These are phyloP conservation scores for Puccinia coronata DNA, from an alignment of 1,284 basidiomycete genomes.

Conservation along the genomic window DNA sequence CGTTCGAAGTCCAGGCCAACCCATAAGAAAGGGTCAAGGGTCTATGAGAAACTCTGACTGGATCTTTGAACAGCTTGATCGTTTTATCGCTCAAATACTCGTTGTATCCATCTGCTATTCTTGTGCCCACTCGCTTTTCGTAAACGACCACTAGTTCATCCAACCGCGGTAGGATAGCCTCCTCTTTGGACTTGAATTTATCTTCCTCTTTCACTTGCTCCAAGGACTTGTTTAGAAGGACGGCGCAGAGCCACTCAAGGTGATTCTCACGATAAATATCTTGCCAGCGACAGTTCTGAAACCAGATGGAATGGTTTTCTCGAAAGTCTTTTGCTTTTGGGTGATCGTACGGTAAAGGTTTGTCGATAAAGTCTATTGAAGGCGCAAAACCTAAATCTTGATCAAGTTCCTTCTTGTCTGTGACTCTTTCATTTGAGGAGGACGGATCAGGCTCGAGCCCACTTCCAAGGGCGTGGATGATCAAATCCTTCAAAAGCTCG, in stretches of 20 bases:
- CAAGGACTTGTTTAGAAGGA: conserved; percentile 11
- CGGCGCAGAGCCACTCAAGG: conserved; percentile 29
- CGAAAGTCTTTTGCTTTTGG: conserved; percentile 38
- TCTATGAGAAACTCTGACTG: conserved; percentile 22
- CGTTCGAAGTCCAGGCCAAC: conserved; percentile 13
- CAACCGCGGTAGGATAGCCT: conserved; percentile 7
- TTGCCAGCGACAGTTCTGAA: conserved; percentile 24
- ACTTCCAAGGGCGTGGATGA: conserved; percentile 25
- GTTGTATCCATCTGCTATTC: conserved; percentile 36
- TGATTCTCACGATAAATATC: conserved; percentile 41
- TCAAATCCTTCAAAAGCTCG: conserved; percentile 23
- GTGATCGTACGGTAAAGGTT: conserved; percentile 21
- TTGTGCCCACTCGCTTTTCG: conserved; percentile 29
- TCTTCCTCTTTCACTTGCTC: conserved; percentile 35
- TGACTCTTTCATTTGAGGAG: neutral
- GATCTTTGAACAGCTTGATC: conserved; percentile 28
- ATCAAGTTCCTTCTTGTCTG: neutral
- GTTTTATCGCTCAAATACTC: conserved; percentile 21
- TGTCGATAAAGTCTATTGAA: neutral
- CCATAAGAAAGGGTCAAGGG: conserved; percentile 29
- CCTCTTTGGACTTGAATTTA: neutral
- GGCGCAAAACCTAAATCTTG: neutral
- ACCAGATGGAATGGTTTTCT: conserved; percentile 34
- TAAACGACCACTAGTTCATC: conserved; percentile 21
- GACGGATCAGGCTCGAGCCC: conserved; percentile 23